Evolutionary conservation across 345 rosid species (phyloP).

Genomic region (Eutrema yunnanense): DNA sequence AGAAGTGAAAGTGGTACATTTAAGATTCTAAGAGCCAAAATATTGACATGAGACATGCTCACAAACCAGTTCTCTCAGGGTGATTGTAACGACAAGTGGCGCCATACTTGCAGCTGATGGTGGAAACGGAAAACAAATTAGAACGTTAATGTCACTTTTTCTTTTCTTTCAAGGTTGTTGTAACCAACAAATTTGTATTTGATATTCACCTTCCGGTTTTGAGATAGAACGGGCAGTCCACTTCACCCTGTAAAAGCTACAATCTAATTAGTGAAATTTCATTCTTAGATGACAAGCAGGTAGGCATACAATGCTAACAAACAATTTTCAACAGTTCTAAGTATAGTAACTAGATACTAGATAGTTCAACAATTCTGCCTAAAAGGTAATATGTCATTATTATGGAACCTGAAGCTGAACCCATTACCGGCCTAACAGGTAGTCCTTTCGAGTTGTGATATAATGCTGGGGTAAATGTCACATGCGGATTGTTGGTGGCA

Average conservation of each 20-base stretch:
- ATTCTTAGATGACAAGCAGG: constrained; percentile 7
- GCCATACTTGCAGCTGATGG: constrained; percentile 86
- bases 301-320: background rate
- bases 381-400: constrained; percentile 9
- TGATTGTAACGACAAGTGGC: constrained; percentile 91
- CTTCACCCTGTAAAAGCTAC: constrained; percentile 62
- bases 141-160: background rate
- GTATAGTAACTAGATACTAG: background rate
- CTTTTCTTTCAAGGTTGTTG: background rate
- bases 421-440: constrained; percentile 70
- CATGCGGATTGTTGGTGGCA: constrained; percentile 24
- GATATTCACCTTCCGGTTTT: constrained; percentile 84
- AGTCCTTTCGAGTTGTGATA: constrained; percentile 84
- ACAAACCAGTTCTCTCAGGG: constrained; percentile 80
- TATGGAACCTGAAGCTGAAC: constrained; percentile 7
- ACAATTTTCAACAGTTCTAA: background rate
- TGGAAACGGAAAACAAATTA: constrained; percentile 16
- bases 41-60: constrained; percentile 12
- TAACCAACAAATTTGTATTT: background rate
- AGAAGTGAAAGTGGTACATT: background rate
- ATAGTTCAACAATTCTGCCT: background rate
- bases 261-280: constrained; percentile 15
- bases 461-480: constrained; percentile 43
- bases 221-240: constrained; percentile 88
- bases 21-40: background rate